phyloP scores from a whole-genome alignment of 305 asterid species.

The Plantago coronopus region DNA sequence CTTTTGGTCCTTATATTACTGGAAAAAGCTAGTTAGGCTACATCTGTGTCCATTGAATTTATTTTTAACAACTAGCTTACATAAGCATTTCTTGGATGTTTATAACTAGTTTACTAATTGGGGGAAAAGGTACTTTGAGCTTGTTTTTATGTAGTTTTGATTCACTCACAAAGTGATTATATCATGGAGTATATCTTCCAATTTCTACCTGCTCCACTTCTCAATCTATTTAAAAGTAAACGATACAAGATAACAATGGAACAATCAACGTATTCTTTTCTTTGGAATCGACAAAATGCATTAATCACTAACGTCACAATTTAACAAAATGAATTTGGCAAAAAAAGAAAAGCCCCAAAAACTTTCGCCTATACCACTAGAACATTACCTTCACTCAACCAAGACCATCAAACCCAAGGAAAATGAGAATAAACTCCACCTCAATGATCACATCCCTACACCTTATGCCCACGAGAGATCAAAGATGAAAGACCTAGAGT shows the following conservation, averaged over 20 bases:
- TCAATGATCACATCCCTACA: no score
- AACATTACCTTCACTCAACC: no score
- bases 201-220: slow-evolving; percentile 36
- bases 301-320: no score
- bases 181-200: background rate
- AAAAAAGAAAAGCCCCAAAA: no score
- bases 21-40: background rate
- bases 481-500: no score
- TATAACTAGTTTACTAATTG: slow-evolving; percentile 27
- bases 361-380: no score
- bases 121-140: slow-evolving; percentile 26
- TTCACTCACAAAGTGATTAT: slow-evolving; percentile 20
- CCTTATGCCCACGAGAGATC: no score
- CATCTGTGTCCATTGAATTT: slow-evolving; percentile 19
- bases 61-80: slow-evolving; percentile 25
- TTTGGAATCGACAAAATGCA: no score
- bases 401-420: no score
- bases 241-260: background rate
- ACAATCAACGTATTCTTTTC: no score
- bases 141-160: slow-evolving; percentile 33
- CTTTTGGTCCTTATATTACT: slow-evolving; percentile 6
- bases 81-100: slow-evolving; percentile 31
- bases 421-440: no score
- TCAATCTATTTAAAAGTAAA: background rate
- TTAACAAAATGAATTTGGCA: no score